phyloP scores from a whole-genome alignment of 805 yeast genomes.

The Monosporozyma yasuniensis region DNA sequence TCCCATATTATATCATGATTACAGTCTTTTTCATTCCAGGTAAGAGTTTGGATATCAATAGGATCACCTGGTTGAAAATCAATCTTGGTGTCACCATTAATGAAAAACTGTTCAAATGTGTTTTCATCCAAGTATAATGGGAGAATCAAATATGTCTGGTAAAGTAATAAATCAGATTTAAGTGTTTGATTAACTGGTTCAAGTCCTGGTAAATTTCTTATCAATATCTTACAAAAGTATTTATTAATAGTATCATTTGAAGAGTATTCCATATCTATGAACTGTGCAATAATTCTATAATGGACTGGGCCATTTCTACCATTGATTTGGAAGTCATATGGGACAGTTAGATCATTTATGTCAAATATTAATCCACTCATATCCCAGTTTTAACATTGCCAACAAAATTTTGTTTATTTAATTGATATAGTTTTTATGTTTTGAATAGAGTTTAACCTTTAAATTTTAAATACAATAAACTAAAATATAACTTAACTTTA shows the following conservation, averaged over 20 bases:
- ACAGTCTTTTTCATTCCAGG: constrained; percentile 3
- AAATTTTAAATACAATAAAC: neutral
- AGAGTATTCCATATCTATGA: constrained; percentile 9
- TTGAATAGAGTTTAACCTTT: neutral
- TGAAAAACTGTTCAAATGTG: neutral
- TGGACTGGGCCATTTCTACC: neutral
- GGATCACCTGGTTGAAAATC: constrained; percentile 11
- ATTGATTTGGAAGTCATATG: neutral
- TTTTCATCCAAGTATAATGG: neutral
- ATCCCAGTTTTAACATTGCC: neutral
- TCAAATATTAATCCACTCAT: constrained; percentile 12
- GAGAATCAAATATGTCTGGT: neutral
- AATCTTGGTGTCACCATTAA: neutral
- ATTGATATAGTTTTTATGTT: too few species aligned
- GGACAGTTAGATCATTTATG: constrained; percentile 2
- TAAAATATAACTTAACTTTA: neutral
- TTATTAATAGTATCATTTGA: neutral
- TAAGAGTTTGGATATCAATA: constrained; percentile 10
- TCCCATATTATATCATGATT: constrained; percentile 7
- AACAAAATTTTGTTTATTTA: neutral
- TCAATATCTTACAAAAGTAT: constrained; percentile 5
- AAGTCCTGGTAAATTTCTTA: neutral
- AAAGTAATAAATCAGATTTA: neutral
- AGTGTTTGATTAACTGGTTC: neutral
- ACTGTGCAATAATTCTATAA: constrained; percentile 12